These are phyloP conservation scores for Colletotrichum truncatum DNA, from an alignment of 2,329 filamentous ascomycete species.

Conservation along the genomic window DNA sequence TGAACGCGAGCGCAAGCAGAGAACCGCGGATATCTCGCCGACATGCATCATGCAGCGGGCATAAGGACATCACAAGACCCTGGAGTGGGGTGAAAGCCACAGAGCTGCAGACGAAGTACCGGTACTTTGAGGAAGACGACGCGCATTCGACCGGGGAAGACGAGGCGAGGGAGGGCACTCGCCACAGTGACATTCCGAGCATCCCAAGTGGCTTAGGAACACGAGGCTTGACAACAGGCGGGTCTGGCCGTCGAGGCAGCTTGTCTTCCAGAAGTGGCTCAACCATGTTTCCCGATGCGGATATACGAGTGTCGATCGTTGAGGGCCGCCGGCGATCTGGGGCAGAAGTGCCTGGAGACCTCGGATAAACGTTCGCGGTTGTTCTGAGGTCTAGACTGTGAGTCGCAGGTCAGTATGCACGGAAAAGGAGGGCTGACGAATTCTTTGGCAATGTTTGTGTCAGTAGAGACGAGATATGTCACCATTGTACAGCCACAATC, in stretches of 20 bases:
- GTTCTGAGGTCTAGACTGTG: background rate
- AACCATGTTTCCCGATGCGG: slow-evolving; percentile 14
- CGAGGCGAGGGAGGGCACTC: background rate
- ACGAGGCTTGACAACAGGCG: slow-evolving; percentile 2
- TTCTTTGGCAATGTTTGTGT: background rate
- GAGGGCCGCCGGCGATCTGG: background rate
- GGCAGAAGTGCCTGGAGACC: background rate
- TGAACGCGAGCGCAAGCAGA: background rate
- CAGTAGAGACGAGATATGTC: background rate
- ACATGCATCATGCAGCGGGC: slow-evolving; percentile 26
- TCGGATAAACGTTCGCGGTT: background rate
- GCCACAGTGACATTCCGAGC: slow-evolving; percentile 6
- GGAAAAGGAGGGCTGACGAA: background rate
- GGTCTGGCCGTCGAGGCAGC: background rate
- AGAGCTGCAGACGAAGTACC: slow-evolving; percentile 16
- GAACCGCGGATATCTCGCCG: background rate
- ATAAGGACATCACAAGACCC: slow-evolving; percentile 4
- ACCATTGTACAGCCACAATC: slow-evolving; percentile 21
- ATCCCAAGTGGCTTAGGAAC: background rate
- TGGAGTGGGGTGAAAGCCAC: slow-evolving; percentile 15
- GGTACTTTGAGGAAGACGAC: slow-evolving; percentile 9
- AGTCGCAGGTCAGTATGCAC: slow-evolving; percentile 1
- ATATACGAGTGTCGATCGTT: slow-evolving; percentile 19
- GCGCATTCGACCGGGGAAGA: background rate
- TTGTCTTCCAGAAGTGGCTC: slow-evolving; percentile 4